These are phyloP conservation scores for Fonsecaea erecta DNA, from an alignment of 2,329 filamentous ascomycete genomes.

Conservation along the genomic window DNA sequence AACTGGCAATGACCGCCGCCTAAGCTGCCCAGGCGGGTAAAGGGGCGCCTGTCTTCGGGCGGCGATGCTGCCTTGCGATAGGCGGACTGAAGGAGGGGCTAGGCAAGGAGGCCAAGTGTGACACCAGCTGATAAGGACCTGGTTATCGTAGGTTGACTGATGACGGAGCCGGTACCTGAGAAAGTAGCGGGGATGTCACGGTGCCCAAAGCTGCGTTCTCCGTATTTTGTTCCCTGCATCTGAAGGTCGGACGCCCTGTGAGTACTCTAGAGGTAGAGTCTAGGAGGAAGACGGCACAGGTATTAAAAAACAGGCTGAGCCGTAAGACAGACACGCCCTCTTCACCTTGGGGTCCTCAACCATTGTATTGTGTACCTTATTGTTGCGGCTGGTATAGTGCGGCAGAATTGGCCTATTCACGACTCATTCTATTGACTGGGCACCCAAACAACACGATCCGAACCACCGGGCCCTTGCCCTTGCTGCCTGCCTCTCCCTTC, in stretches of 20 bases:
- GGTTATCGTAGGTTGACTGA: background rate
- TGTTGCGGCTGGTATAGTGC: background rate
- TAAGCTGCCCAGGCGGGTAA: constrained; percentile 2
- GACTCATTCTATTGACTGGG: constrained; percentile 6
- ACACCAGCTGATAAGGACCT: constrained; percentile 5
- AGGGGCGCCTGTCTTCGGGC: background rate
- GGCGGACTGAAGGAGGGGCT: background rate
- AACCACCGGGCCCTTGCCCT: constrained; percentile 1
- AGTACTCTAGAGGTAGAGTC: constrained; percentile 2
- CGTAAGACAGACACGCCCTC: background rate
- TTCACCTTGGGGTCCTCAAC: constrained; percentile 11
- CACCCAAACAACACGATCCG: constrained; percentile 4
- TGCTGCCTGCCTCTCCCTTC: constrained; percentile 5
- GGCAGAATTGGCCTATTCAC: constrained; percentile 12
- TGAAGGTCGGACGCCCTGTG: constrained; percentile 15
- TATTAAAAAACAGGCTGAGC: background rate
- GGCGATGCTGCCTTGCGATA: background rate
- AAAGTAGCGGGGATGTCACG: constrained; percentile 4
- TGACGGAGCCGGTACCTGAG: background rate
- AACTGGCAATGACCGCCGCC: background rate
- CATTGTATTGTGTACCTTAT: constrained; percentile 2
- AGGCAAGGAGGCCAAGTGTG: background rate
- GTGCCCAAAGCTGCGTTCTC: background rate
- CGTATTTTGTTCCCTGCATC: background rate
- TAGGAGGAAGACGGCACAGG: background rate